phyloP scores from a whole-genome alignment of 352 stramenopile genomes.

The Globisporangium nagaii region DNA sequence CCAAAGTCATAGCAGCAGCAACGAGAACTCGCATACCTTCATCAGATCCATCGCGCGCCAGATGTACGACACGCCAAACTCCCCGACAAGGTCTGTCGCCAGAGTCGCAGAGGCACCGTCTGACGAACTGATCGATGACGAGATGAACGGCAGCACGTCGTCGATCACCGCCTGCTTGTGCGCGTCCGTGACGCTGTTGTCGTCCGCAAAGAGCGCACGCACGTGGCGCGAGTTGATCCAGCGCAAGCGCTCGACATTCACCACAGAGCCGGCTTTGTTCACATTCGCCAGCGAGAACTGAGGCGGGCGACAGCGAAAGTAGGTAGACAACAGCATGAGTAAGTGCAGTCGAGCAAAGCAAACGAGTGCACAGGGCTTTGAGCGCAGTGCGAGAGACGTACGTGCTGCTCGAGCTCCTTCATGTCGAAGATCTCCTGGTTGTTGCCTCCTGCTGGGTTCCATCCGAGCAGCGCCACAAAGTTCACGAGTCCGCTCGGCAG shows the following conservation, averaged over 20 bases:
- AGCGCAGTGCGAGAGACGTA: conserved; percentile 22
- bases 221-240: conserved; percentile 90
- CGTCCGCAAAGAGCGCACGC: conserved; percentile 59
- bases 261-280: conserved; percentile 86
- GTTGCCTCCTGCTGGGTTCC: conserved; percentile 93
- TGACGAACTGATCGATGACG: conserved; percentile 22
- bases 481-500: conserved; percentile 96
- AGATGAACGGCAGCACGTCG: conserved; percentile 65
- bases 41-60: conserved; percentile 77
- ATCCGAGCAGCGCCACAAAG: conserved; percentile 97
- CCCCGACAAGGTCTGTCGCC: conserved; percentile 29
- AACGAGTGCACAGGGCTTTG: no score
- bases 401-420: conserved; percentile 82
- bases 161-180: conserved; percentile 48
- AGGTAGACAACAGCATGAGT: neutral
- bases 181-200: conserved; percentile 26
- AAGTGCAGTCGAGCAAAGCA: neutral
- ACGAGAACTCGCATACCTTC: no score
- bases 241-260: conserved; percentile 79
- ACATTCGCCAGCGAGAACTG: conserved; percentile 84
- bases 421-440: conserved; percentile 97
- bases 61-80: conserved; percentile 65
- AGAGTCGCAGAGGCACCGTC: no score
- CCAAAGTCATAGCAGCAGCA: no score
- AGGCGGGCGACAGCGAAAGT: neutral